Evolutionary conservation across 2,329 filamentous ascomycete genomes (phyloP).

Genomic region (Aspergillus sp.): DNA sequence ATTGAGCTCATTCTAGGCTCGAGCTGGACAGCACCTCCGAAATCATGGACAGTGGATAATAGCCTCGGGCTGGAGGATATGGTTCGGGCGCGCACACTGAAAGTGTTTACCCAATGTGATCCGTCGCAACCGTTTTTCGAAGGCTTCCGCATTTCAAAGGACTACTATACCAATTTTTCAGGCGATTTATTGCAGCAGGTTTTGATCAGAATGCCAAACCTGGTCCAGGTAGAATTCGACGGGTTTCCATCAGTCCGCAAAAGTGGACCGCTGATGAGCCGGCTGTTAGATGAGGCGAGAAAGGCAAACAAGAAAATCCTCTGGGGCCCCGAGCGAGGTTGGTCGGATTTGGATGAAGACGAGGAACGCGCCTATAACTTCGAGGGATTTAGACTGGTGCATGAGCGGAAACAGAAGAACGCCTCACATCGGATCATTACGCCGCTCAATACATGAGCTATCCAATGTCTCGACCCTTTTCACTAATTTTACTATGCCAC

Average conservation of each 20-base stretch:
- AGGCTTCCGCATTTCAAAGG: conserved; percentile 52
- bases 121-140: conserved; percentile 51
- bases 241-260: conserved; percentile 51
- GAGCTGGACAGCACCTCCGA: conserved; percentile 55
- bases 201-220: conserved; percentile 43
- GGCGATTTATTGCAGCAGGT: conserved; percentile 46
- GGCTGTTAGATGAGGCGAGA: conserved; percentile 37
- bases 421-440: too few relatives aligned
- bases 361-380: conserved; percentile 7
- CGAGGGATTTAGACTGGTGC: conserved; percentile 3
- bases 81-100: conserved; percentile 44
- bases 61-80: conserved; percentile 47
- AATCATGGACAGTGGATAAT: conserved; percentile 48
- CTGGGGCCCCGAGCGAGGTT: conserved; percentile 37
- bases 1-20: conserved; percentile 56
- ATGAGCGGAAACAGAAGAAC: conserved; percentile 1
- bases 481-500: too few relatives aligned
- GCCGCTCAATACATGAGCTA: too few relatives aligned
- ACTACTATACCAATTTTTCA: conserved; percentile 56
- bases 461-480: too few relatives aligned
- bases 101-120: conserved; percentile 56
- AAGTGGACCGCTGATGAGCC: conserved; percentile 46
- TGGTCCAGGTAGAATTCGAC: conserved; percentile 53
- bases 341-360: conserved; percentile 27
- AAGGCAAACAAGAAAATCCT: conserved; percentile 29